Conservation (phyloP, 2,329 filamentous ascomycete species). For the Botryotinia calthae region DNA sequence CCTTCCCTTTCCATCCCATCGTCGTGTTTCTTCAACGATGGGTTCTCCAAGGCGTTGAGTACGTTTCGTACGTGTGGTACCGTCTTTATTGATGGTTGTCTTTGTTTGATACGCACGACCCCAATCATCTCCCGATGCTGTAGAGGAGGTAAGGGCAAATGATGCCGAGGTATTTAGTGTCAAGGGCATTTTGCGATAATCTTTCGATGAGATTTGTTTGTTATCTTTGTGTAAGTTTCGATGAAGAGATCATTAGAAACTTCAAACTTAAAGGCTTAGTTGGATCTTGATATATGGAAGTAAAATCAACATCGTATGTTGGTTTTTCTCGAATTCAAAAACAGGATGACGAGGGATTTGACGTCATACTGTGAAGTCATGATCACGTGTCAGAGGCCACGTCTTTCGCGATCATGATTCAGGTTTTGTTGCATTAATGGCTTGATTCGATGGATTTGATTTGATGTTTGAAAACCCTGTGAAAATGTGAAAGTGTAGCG, state of each 20-base stretch:
- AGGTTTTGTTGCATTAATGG: neutral
- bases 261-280: neutral
- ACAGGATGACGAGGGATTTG: conserved; percentile 9
- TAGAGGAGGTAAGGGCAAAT: conserved; percentile 8
- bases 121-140: conserved; percentile 13
- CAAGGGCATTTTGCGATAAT: conserved; percentile 16
- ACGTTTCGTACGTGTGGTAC: conserved; percentile 15
- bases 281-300: neutral
- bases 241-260: neutral
- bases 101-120: conserved; percentile 12
- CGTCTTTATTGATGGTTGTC: conserved; percentile 18
- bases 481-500: too few species aligned
- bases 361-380: conserved; percentile 15
- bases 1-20: conserved; percentile 20
- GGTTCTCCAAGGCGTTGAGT: conserved; percentile 17
- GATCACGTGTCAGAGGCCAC: neutral
- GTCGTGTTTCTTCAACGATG: conserved; percentile 16
- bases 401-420: neutral
- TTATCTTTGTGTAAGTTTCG: neutral
- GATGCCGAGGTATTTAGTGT: conserved; percentile 18
- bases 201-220: neutral
- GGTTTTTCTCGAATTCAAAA: neutral
- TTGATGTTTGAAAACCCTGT: neutral
- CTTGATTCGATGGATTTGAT: neutral
- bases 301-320: neutral